Conservation (phyloP, 805 yeast species). For the Sporopachydermia lactativora region DNA sequence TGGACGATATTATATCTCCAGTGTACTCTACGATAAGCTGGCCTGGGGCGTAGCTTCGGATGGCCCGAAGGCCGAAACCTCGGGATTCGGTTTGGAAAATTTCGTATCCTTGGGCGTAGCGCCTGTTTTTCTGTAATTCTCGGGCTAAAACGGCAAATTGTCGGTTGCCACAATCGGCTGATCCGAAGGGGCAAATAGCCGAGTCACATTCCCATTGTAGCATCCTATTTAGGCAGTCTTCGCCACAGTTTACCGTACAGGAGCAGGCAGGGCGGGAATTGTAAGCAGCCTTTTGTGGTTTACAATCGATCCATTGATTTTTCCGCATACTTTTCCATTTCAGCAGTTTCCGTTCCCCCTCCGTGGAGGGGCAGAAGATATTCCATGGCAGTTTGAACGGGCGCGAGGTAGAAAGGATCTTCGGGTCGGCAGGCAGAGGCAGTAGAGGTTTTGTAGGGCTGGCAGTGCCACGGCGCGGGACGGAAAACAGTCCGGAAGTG, state of each 20-base stretch:
- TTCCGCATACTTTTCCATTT: slow-evolving; percentile 18
- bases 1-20: slow-evolving; percentile 31
- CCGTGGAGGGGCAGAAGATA: slow-evolving; percentile 20
- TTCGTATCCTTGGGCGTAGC: slow-evolving; percentile 13
- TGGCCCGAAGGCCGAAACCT: slow-evolving; percentile 30
- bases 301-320: slow-evolving; percentile 10
- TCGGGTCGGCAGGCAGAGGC: not conserved
- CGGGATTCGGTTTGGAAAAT: slow-evolving; percentile 24
- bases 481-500: not conserved
- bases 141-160: slow-evolving; percentile 16
- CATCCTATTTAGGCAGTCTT: slow-evolving; percentile 19
- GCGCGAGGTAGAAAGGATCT: not conserved
- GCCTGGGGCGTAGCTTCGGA: slow-evolving; percentile 22
- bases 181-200: slow-evolving; percentile 19
- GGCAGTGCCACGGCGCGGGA: slow-evolving; percentile 4
- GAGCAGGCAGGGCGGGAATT: slow-evolving; percentile 9
- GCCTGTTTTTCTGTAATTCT: slow-evolving; percentile 5
- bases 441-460: not conserved
- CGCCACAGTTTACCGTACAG: slow-evolving; percentile 19
- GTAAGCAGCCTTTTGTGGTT: not conserved
- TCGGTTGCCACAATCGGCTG: slow-evolving; percentile 24
- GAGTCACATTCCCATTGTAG: slow-evolving; percentile 23
- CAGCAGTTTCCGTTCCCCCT: slow-evolving; percentile 13
- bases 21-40: slow-evolving; percentile 32
- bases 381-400: slow-evolving; percentile 21